Evolutionary conservation across 2,329 filamentous ascomycete genomes (phyloP).

Genomic region (Diplodia mutila): DNA sequence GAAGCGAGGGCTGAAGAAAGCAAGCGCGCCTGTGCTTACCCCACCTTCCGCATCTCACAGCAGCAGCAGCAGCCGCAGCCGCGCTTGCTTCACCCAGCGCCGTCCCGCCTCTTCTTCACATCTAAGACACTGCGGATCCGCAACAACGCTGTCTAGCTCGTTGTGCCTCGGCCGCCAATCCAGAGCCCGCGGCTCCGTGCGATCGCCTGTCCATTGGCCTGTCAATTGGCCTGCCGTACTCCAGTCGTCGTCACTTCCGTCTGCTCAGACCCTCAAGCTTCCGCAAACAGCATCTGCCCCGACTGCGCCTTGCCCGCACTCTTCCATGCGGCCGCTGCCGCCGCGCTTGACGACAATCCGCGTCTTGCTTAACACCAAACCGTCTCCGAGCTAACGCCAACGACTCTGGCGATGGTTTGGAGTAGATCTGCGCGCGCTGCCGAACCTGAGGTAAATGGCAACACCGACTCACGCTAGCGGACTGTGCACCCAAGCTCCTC

Average conservation of each 20-base stretch:
- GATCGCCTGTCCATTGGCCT: background rate
- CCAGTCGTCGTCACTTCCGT: background rate
- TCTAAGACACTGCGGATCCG: slow-evolving; percentile 7
- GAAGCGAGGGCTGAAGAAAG: slow-evolving; percentile 11
- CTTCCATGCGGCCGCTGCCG: background rate
- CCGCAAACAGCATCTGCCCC: slow-evolving; percentile 11
- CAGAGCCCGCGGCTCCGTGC: background rate
- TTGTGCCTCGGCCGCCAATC: background rate
- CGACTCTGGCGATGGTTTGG: slow-evolving; percentile 4
- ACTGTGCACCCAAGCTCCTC: background rate
- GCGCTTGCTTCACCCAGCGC: background rate
- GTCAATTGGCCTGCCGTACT: background rate
- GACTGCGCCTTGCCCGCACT: background rate
- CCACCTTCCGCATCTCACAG: slow-evolving; percentile 10
- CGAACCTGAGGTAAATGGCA: background rate
- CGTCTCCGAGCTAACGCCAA: background rate
- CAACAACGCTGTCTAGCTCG: background rate
- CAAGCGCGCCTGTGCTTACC: background rate
- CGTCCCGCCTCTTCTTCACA: background rate
- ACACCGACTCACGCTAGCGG: background rate
- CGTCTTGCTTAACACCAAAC: background rate
- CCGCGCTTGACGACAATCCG: background rate
- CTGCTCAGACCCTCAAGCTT: background rate
- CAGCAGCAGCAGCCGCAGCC: background rate
- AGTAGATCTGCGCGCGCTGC: slow-evolving; percentile 17